Base-by-base conservation (phyloP, 768 basidiomycete genomes). In the Suillus weaverae region DNA sequence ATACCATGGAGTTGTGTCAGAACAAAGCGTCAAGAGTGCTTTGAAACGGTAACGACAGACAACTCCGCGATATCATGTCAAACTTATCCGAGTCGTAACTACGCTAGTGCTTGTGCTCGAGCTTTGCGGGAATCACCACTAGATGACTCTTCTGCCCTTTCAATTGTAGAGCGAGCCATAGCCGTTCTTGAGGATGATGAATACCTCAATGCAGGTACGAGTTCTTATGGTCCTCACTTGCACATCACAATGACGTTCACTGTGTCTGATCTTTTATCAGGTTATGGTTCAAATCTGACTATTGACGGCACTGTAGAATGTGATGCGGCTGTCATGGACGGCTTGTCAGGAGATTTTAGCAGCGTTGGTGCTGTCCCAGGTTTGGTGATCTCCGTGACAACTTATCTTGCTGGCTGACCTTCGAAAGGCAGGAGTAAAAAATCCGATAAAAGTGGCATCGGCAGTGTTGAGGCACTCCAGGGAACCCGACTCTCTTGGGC, bases 251-350 rank as follows among this genome's bases (percentile, higher is more conserved):
- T 18, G 11, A 39, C 44, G n/a, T 53, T 38, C 44, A 55, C 14
- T 62, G 1, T 53, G 22, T 48, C 60, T 35, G 22, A 10, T n/a
- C 9, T n/a, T 56, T 61, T 43, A 41, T 60, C 66, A 89, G 91
- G 92, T 1, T 86, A 83, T 66, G 92, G 93, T 5, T 91, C 92
- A 2, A 94, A 94, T 73, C 78, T 94, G 54, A 92, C 90, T 0
- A 67, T 88, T 4, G 80, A 84, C n/a, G 91, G 93, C 16, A 79
- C 78, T 3, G 91, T 93, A 20, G 92, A 94, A 76, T 94, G 92
- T 69, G 92, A 94, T 69, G 92, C 92, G 9, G 83, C 90, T 14
- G 79, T 94, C 63, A 91, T 92, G 87, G 77, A 79, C 26, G 83
- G 84, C 30, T 73, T 71, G 51, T 73, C 75, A 0, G 71, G 74